Percentiles rank a stretch among this genome's conserved stretches.
Evolutionary conservation across 106 monocot species (phyloP).

Genomic region (Allium cepa): DNA sequence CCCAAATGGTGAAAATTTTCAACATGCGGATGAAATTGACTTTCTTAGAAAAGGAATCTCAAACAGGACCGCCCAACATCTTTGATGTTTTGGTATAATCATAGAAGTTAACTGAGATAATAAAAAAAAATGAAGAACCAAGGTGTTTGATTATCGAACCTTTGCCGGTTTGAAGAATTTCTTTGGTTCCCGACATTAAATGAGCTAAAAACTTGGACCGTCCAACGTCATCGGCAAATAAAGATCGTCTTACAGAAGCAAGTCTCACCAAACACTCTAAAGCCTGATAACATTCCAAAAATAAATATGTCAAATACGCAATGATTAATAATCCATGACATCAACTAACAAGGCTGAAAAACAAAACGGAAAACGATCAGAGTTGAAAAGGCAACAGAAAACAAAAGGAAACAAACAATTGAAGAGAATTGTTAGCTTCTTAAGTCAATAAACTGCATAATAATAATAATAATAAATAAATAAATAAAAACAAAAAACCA

Average conservation of each 20-base stretch:
- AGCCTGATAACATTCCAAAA: conserved; percentile 33
- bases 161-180: conserved; percentile 92
- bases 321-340: too few species aligned
- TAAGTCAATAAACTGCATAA: too few species aligned
- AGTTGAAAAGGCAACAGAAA: not conserved
- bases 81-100: too few species aligned
- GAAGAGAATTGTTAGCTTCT: not conserved
- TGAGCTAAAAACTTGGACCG: conserved; percentile 69
- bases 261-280: conserved; percentile 93
- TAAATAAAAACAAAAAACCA: too few species aligned
- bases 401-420: not conserved
- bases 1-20: too few species aligned
- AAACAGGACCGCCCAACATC: too few species aligned
- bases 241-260: conserved; percentile 82
- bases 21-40: too few species aligned
- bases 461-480: too few species aligned
- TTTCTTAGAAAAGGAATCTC: too few species aligned
- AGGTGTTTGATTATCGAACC: conserved; percentile 20
- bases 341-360: too few species aligned
- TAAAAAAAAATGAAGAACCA: not conserved
- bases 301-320: not conserved
- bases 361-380: too few species aligned
- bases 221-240: conserved; percentile 74
- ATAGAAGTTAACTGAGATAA: not conserved
- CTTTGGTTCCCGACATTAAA: conserved; percentile 94